Percentiles rank a stretch among this genome's conserved stretches.
These are phyloP conservation scores for Globisporangium uncinulatum DNA, from an alignment of 352 stramenopile genomes.

Conservation along the genomic window DNA sequence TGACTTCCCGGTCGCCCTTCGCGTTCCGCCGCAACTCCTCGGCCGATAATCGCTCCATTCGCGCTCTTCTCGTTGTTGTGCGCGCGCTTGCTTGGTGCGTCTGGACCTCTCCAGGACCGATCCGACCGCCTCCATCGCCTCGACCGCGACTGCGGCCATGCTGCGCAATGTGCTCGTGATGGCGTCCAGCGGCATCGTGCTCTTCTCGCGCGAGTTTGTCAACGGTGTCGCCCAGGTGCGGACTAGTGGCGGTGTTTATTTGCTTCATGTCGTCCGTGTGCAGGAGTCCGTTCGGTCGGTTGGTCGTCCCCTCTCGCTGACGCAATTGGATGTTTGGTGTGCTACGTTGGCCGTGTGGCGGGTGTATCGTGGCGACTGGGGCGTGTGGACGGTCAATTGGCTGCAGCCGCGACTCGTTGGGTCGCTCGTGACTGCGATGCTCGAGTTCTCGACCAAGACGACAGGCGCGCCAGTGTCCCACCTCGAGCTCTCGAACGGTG, in stretches of 20 bases:
- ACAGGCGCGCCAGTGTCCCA: slow-evolving; percentile 87
- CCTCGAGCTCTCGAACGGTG: slow-evolving; percentile 84
- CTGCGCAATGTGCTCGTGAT: slow-evolving; percentile 92
- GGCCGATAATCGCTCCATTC: neutral
- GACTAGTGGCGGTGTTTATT: neutral
- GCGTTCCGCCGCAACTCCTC: neutral
- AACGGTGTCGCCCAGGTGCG: slow-evolving; percentile 80
- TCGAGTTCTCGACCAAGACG: slow-evolving; percentile 89
- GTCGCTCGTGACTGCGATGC: slow-evolving; percentile 88
- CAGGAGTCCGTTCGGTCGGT: too few species aligned
- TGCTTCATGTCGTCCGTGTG: neutral
- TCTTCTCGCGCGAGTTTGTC: slow-evolving; percentile 91
- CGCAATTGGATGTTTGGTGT: too few species aligned
- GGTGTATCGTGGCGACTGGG: neutral
- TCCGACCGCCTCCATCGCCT: too few species aligned
- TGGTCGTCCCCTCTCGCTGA: too few species aligned
- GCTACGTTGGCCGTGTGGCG: neutral
- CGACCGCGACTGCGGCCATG: slow-evolving; percentile 32
- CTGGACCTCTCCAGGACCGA: too few species aligned
- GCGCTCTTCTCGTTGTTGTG: too few species aligned
- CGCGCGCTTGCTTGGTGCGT: too few species aligned
- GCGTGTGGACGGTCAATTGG: too few species aligned
- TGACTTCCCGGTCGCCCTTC: neutral
- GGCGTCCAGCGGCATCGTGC: slow-evolving; percentile 87
- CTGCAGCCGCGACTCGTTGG: slow-evolving; percentile 81